Percentiles rank a stretch among this genome's conserved stretches.
These are phyloP conservation scores for Melampsora americana DNA, from an alignment of 1,284 basidiomycete genomes.

Conservation along the genomic window DNA sequence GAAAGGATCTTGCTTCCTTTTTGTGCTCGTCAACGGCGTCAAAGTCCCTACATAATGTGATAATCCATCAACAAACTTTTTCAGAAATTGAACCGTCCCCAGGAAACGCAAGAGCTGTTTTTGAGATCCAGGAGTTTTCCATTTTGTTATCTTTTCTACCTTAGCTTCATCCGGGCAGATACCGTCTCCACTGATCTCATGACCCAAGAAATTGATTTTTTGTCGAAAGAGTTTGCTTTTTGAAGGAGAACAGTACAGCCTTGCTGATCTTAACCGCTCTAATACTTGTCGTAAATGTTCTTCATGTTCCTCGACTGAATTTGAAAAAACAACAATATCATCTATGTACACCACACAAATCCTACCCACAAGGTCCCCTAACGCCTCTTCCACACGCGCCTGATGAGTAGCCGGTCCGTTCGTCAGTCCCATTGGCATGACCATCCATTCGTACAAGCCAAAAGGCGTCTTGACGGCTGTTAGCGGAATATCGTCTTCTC, in stretches of 20 bases:
- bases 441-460: constrained; percentile 57
- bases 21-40: not conserved
- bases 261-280: not conserved
- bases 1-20: not conserved
- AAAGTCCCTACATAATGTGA: not conserved
- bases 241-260: constrained; percentile 47
- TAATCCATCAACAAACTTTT: constrained; percentile 5
- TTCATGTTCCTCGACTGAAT: constrained; percentile 54
- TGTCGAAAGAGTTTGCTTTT: constrained; percentile 49
- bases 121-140: not conserved
- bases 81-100: constrained; percentile 1
- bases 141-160: not conserved
- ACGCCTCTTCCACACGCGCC: constrained; percentile 44
- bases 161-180: constrained; percentile 1
- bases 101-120: not conserved
- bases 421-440: constrained; percentile 57
- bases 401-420: constrained; percentile 56
- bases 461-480: constrained; percentile 57
- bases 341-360: constrained; percentile 58
- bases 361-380: constrained; percentile 53
- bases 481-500: constrained; percentile 55
- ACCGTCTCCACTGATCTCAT: not conserved
- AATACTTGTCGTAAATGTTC: not conserved
- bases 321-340: constrained; percentile 58
- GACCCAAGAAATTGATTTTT: not conserved